phyloP scores from a whole-genome alignment of 176 grass and related monocot species.

The Pontederia paniculata region DNA sequence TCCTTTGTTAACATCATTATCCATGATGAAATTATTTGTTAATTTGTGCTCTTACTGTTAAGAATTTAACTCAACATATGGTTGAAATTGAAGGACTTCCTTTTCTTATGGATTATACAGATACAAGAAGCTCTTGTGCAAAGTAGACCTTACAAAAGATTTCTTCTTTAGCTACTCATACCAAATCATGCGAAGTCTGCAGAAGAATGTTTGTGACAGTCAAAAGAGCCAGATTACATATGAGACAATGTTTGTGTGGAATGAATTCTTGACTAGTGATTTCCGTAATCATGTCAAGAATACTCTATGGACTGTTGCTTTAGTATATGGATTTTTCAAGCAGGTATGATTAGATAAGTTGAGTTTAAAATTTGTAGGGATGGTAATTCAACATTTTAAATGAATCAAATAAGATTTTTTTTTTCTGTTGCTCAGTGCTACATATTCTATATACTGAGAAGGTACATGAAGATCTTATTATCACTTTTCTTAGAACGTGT shows the following conservation, averaged over 20 bases:
- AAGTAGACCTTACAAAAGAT: conserved; percentile 84
- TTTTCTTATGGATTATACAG: conserved; percentile 17
- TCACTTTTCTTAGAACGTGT: too few relatives aligned
- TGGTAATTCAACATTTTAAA: too few relatives aligned
- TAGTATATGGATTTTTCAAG: conserved; percentile 93
- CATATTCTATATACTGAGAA: too few relatives aligned
- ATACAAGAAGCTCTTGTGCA: conserved; percentile 74
- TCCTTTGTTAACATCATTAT: too few relatives aligned
- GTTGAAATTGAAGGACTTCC: too few relatives aligned
- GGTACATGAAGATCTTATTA: too few relatives aligned
- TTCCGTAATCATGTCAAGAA: conserved; percentile 40
- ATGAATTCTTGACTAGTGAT: conserved; percentile 53
- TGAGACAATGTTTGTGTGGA: conserved; percentile 93
- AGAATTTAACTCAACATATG: too few relatives aligned
- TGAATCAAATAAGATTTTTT: too few relatives aligned
- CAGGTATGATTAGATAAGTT: conserved; percentile 33
- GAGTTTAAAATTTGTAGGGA: too few relatives aligned
- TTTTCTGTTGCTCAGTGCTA: too few relatives aligned
- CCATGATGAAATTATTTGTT: too few relatives aligned
- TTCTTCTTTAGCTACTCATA: conserved; percentile 95
- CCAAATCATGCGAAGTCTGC: conserved; percentile 74
- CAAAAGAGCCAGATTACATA: conserved; percentile 46
- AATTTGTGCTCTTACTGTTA: too few relatives aligned
- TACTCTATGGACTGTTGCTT: conserved; percentile 63
- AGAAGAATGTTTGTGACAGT: conserved; percentile 71